Base-by-base conservation (phyloP, 1,139 yeast genomes). In the Yamadazyma diddensiae region DNA sequence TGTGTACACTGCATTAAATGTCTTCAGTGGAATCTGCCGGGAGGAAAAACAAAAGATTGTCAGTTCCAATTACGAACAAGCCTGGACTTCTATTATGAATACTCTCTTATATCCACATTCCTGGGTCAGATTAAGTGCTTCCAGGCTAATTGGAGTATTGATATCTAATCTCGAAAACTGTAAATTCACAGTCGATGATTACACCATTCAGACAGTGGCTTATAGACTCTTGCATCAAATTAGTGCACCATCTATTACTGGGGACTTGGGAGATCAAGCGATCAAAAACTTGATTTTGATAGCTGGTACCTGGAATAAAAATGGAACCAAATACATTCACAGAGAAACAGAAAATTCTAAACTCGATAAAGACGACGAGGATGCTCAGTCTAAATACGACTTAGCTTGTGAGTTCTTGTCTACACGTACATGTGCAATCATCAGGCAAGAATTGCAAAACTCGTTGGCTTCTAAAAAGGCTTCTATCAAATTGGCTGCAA, bases 51-150 rank as follows among this genome's bases (percentile, higher is more conserved):
- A 55, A 11, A 44, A 50, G 1, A 69, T 70, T 36, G 57, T 70
- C 16, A 47, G 39, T 14, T 32, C 39, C 2, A 37, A 36, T 2
- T 70, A 56, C 45, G 64, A 56, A 22, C 29, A 28, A 1, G 46
- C 74, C 9, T 83, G 94, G 92, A 49, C 53, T 9, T 56, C 60
- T 14, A 61, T 83, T 5, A 65, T 77, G 18, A 71, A 70, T 9
- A 62, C 79, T 16, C 63, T 88, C 40, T 62, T 90, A 33, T 92
- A 77, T 55, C 97, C 97, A 2, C 97, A 90, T 55, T 72, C 94
- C 0, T 90, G 97, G 97, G 83, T 90, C 9, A 77, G 97, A 49
- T 65, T 84, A 35, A 65, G 76, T 4, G 62, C 94, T 0, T 64
- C 82, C n/a, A 68, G 90, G 32, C 62, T 87, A 29, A 55, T 80